These are phyloP conservation scores for Glaciozyma martinii DNA, from an alignment of 768 basidiomycete species.

Conservation along the genomic window DNA sequence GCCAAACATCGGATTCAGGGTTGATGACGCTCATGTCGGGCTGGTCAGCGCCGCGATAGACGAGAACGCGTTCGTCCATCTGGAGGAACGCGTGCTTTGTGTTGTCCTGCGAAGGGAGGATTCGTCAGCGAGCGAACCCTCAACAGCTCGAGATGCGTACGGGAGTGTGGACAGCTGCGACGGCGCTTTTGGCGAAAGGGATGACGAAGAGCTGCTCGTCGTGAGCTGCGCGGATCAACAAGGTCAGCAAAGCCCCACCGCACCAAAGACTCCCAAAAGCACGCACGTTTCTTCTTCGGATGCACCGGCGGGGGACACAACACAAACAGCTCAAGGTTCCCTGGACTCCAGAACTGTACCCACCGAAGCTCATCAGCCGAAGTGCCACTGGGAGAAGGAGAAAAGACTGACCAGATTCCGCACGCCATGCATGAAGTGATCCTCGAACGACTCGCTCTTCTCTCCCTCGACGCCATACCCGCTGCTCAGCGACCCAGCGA, in stretches of 20 bases:
- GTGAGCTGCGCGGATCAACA: slow-evolving; percentile 20
- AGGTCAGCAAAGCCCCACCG: not conserved
- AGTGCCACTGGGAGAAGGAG: not conserved
- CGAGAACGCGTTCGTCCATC: slow-evolving; percentile 83
- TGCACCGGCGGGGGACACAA: slow-evolving; percentile 51
- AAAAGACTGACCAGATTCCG: slow-evolving; percentile 54
- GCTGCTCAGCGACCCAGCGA: slow-evolving; percentile 50
- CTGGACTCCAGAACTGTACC: slow-evolving; percentile 79
- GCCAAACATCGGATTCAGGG: slow-evolving; percentile 96
- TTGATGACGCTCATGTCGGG: slow-evolving; percentile 98
- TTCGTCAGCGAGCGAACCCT: slow-evolving; percentile 4
- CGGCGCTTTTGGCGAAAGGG: slow-evolving; percentile 91
- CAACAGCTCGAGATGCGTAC: slow-evolving; percentile 44
- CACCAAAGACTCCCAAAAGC: not conserved
- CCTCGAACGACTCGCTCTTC: slow-evolving; percentile 50
- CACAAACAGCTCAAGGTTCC: slow-evolving; percentile 78
- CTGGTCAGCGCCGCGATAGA: slow-evolving; percentile 93
- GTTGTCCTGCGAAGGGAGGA: slow-evolving; percentile 60
- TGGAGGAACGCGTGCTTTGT: slow-evolving; percentile 91
- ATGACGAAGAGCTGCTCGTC: slow-evolving; percentile 67
- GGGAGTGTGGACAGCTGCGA: slow-evolving; percentile 81
- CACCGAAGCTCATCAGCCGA: not conserved
- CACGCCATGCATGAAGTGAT: slow-evolving; percentile 76
- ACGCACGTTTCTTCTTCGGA: slow-evolving; percentile 41
- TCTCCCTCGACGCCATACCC: slow-evolving; percentile 21